These are phyloP conservation scores for Lasiodiplodia sp. DNA, from an alignment of 2,329 filamentous ascomycete genomes.

Conservation along the genomic window DNA sequence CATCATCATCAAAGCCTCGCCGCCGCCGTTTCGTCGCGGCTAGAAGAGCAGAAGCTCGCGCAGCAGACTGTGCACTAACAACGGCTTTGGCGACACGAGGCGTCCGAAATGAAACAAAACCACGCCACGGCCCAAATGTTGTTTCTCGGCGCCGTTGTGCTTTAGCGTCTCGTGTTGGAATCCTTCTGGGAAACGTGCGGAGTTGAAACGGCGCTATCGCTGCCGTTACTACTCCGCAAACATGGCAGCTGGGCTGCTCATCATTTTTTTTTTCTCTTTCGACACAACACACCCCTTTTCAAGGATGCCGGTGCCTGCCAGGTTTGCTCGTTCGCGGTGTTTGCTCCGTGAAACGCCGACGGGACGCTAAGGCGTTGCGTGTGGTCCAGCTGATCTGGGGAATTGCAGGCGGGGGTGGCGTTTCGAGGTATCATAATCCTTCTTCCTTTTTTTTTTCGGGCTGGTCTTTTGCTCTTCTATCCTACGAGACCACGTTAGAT, in stretches of 20 bases:
- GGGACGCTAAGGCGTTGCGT: neutral
- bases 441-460: neutral
- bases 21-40: constrained; percentile 24
- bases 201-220: neutral
- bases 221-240: neutral
- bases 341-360: neutral
- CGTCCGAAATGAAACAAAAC: neutral
- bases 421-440: neutral
- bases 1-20: constrained; percentile 20
- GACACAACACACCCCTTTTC: neutral
- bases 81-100: neutral
- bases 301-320: neutral
- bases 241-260: neutral
- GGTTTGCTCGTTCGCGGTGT: neutral
- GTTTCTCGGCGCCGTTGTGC: neutral
- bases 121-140: neutral
- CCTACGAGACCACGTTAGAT: constrained; percentile 20
- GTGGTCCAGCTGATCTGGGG: neutral
- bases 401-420: neutral
- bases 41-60: constrained; percentile 24
- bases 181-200: neutral
- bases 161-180: neutral
- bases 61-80: constrained; percentile 11
- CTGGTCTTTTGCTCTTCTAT: neutral
- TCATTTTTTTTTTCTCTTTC: neutral